Percentiles rank a stretch among this genome's conserved stretches.
Evolutionary conservation across 83 land plant genomes (phyloP).

Genomic region (Larix sibirica): DNA sequence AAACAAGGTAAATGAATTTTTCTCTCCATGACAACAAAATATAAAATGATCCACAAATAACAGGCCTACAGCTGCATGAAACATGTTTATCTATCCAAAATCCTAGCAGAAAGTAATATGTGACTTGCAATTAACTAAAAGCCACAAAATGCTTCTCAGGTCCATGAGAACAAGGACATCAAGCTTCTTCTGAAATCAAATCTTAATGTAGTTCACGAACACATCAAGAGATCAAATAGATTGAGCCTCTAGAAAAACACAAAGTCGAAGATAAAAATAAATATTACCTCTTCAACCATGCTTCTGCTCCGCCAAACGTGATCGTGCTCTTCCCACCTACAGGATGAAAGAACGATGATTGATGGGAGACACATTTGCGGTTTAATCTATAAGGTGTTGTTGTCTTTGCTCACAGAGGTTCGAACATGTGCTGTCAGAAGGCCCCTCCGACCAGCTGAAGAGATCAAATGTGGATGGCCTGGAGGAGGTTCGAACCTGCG

Average conservation of each 20-base stretch:
- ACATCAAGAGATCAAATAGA: neutral
- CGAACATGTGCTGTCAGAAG: slow-evolving; percentile 22
- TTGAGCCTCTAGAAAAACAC: too few species aligned
- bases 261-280: neutral
- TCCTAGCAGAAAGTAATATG: too few species aligned
- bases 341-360: slow-evolving; percentile 28
- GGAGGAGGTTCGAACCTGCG: too few species aligned
- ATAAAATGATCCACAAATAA: too few species aligned
- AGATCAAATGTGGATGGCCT: slow-evolving; percentile 55
- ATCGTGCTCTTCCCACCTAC: slow-evolving; percentile 51
- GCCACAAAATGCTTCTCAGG: too few species aligned
- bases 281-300: slow-evolving; percentile 37
- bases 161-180: too few species aligned
- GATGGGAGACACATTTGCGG: slow-evolving; percentile 14
- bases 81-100: too few species aligned
- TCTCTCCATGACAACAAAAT: too few species aligned
- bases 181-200: too few species aligned
- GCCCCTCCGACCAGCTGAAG: slow-evolving; percentile 59
- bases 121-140: too few species aligned
- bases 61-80: too few species aligned
- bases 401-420: slow-evolving; percentile 21
- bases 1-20: too few species aligned
- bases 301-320: slow-evolving; percentile 46
- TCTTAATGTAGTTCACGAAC: neutral
- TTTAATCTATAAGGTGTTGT: slow-evolving; percentile 19